Conservation (phyloP, 345 rosid genomes). For the Camelina sativa region DNA sequence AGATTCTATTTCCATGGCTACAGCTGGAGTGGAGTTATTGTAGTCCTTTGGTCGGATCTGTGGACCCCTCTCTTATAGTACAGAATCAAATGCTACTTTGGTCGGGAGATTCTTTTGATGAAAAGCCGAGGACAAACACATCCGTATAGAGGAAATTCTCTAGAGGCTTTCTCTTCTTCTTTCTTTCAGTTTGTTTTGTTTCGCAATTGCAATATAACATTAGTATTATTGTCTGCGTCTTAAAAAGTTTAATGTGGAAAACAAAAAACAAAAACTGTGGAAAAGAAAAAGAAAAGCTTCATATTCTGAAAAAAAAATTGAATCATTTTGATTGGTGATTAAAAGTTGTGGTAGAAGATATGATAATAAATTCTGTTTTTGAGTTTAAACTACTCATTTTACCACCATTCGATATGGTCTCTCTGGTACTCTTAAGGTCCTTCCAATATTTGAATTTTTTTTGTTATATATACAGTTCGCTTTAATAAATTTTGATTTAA, state of each 20-base stretch:
- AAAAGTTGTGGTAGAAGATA: no score
- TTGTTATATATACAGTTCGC: no score
- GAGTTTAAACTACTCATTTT: no score
- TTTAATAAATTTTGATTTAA: no score
- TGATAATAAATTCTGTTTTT: no score
- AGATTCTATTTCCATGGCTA: constrained; percentile 9
- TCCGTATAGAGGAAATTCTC: neutral
- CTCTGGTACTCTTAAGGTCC: no score
- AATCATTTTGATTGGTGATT: neutral
- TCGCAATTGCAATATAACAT: neutral
- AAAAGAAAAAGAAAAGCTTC: neutral
- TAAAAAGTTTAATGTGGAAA: neutral
- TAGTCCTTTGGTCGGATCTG: constrained; percentile 2
- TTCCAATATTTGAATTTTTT: no score
- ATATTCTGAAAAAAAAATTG: neutral
- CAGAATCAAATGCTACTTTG: constrained; percentile 15
- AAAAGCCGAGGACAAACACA: neutral
- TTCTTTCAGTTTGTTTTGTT: neutral
- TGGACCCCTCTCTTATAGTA: neutral
- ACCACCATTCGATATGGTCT: no score
- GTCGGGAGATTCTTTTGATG: constrained; percentile 10
- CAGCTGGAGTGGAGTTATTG: constrained; percentile 4
- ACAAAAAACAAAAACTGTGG: neutral
- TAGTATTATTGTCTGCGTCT: neutral
- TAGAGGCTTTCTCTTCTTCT: neutral